Evolutionary conservation across 2,329 filamentous ascomycete species (phyloP).

Genomic region (Balansia obtecta): DNA sequence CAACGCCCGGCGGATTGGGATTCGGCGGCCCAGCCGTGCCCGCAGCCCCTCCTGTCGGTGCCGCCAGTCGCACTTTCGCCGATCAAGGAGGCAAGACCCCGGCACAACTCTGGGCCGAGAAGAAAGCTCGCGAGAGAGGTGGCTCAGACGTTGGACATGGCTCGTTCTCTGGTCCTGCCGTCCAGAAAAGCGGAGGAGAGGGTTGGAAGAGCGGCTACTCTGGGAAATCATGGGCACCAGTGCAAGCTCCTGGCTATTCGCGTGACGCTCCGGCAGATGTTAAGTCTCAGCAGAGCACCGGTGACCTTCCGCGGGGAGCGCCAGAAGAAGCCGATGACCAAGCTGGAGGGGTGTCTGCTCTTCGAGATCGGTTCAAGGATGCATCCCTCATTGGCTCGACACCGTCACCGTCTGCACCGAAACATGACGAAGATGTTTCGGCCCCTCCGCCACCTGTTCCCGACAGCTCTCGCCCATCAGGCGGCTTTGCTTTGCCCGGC

Average conservation of each 20-base stretch:
- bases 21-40: slow-evolving; percentile 47
- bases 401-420: slow-evolving; percentile 24
- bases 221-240: slow-evolving; percentile 81
- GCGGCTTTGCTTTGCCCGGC: slow-evolving; percentile 68
- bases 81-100: slow-evolving; percentile 93
- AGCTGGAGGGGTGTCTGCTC: slow-evolving; percentile 54
- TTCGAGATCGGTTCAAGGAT: slow-evolving; percentile 74
- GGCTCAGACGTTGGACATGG: slow-evolving; percentile 29
- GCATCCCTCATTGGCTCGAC: slow-evolving; percentile 54
- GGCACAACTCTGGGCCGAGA: slow-evolving; percentile 94
- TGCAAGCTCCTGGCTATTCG: slow-evolving; percentile 56
- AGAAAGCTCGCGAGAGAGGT: slow-evolving; percentile 70
- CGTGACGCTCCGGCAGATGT: slow-evolving; percentile 41
- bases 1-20: slow-evolving; percentile 57
- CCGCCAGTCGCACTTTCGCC: slow-evolving; percentile 84
- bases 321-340: slow-evolving; percentile 42
- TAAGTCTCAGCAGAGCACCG: slow-evolving; percentile 48
- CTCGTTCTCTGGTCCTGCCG: slow-evolving; percentile 29
- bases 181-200: slow-evolving; percentile 64
- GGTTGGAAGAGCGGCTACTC: slow-evolving; percentile 85
- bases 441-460: slow-evolving; percentile 37
- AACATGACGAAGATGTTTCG: slow-evolving; percentile 21
- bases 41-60: slow-evolving; percentile 51
- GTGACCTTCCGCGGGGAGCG: slow-evolving; percentile 31
- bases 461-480: slow-evolving; percentile 55